Base-by-base conservation (phyloP, 768 basidiomycete genomes). In the Pisolithus marmoratus region DNA sequence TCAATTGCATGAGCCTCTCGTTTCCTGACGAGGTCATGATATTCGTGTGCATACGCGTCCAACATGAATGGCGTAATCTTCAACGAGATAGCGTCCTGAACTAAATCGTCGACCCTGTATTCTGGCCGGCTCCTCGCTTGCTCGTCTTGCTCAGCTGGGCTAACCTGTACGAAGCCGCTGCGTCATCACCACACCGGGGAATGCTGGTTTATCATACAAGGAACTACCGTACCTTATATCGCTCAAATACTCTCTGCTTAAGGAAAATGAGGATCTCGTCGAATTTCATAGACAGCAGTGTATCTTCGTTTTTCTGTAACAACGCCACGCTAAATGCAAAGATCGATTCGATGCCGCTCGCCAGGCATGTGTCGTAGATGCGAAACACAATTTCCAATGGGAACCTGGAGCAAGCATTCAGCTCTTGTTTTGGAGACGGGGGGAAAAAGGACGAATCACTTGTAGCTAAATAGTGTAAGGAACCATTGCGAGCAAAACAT, bases 401-500 rank as follows among this genome's bases (percentile, higher is more conserved):
- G 67, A 98, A 97, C 26, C 96, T 96, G 59, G 11, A 29, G 12
- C 17, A n/a, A 24, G 29, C 24, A 31, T 17, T 54, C 34, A 17
- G 22, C 29, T 34, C 14, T 27, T 34, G 24, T 14, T 45, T n/a
- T 2, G 38, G 36, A 49, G 22, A 34, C 15, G 17, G 29, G 19
- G 49, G 27, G 34, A 8, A 26, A 26, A 24, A 29, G 29, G 23
- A 7, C 6, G 14, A 63, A 79, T 60, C 62, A 87, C 91, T 91
- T 83, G 69, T 95, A 97, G 63, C 91, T 90, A 74, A 98, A 98
- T 66, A 99, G 72, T 0, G 96, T 98, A 64, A 99, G 75, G 69
- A 98, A 97, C 96, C 96, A 99, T 58, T 98, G 96, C 14, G 91
- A 93, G 62, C 92, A 95, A 65, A 88, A 98, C 94, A 99, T 98